phyloP scores from a whole-genome alignment of 2,329 filamentous ascomycete genomes.

The Pseudonectria foliicola region DNA sequence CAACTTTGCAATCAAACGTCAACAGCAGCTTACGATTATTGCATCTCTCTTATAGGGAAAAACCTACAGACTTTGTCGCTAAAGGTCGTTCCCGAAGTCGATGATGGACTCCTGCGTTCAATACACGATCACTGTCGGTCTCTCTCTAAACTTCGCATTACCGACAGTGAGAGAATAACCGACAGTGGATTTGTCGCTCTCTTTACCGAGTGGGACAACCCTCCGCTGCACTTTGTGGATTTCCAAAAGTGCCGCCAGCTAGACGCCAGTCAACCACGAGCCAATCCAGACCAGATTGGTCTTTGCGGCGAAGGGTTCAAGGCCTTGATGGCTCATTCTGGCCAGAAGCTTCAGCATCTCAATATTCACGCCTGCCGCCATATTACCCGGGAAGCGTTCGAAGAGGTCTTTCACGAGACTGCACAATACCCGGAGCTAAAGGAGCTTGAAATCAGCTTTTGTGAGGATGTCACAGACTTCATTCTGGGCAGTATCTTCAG shows the following conservation, averaged over 20 bases:
- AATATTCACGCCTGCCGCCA: slow-evolving; percentile 82
- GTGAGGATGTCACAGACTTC: slow-evolving; percentile 58
- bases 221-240: slow-evolving; percentile 62
- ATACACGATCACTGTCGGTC: slow-evolving; percentile 63
- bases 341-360: slow-evolving; percentile 54
- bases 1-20: slow-evolving; percentile 53
- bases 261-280: slow-evolving; percentile 61
- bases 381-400: slow-evolving; percentile 65
- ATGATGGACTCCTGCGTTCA: slow-evolving; percentile 62
- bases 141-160: slow-evolving; percentile 73
- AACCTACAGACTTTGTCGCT: slow-evolving; percentile 73
- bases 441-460: slow-evolving; percentile 73
- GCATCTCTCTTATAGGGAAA: slow-evolving; percentile 56
- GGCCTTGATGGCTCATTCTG: slow-evolving; percentile 80
- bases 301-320: slow-evolving; percentile 69
- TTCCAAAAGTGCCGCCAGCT: slow-evolving; percentile 71
- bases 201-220: slow-evolving; percentile 71
- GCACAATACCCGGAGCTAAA: slow-evolving; percentile 59
- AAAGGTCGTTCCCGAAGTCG: slow-evolving; percentile 56
- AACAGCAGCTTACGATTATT: slow-evolving; percentile 48
- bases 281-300: slow-evolving; percentile 60
- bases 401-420: slow-evolving; percentile 59
- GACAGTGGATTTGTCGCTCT: slow-evolving; percentile 67
- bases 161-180: slow-evolving; percentile 66
- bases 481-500: slow-evolving; percentile 58